Base-by-base conservation (phyloP, 805 yeast species). In the Pichia thaimueangensis region DNA sequence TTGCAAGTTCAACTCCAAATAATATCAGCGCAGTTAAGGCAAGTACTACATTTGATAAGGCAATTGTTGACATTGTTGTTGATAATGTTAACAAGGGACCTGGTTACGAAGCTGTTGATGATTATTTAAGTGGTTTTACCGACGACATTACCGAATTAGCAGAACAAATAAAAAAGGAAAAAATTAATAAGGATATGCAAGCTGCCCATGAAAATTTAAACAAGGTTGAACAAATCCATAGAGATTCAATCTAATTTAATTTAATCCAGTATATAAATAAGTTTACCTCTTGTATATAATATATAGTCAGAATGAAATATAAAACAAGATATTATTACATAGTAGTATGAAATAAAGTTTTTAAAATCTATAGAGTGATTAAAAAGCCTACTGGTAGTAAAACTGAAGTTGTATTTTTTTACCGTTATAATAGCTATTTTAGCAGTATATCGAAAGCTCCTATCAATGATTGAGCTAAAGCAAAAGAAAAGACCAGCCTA, bases 401-500 rank as follows among this genome's bases (percentile, higher is more conserved):
- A 31, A 31, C 3, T 11, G 15, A 31, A n/a, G n/a, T n/a, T n/a
- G n/a, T n/a, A n/a, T n/a, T n/a, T n/a, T n/a, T n/a, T n/a, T n/a
- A n/a, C n/a, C n/a, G n/a, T n/a, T n/a, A n/a, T n/a, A n/a, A n/a
- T n/a, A n/a, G n/a, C 25, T 47, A 41, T 34, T 47, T 41, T 51
- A 86, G 64, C 45, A 82, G 52, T 53, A 78, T 78, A 65, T 93
- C 98, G 57, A 89, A 88, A 47, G 95, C 95, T 47, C 98, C 98
- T 54, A 93, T 93, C 70, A 93, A 78, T 30, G 96, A 76, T 71
- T 91, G 98, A 34, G 98, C 98, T 64, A 91, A 70, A 9, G 98
- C 98, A 61, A 91, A 91, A n/a, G 96, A 86, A 65, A 93, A 93
- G 42, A 93, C 98, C 58, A 93, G 77, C 71, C 93, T 93, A 43